Evolutionary conservation across 805 yeast species (phyloP), one percentile per base, ranked within the genome.

Genomic region (Starmerella davenportii): DNA sequence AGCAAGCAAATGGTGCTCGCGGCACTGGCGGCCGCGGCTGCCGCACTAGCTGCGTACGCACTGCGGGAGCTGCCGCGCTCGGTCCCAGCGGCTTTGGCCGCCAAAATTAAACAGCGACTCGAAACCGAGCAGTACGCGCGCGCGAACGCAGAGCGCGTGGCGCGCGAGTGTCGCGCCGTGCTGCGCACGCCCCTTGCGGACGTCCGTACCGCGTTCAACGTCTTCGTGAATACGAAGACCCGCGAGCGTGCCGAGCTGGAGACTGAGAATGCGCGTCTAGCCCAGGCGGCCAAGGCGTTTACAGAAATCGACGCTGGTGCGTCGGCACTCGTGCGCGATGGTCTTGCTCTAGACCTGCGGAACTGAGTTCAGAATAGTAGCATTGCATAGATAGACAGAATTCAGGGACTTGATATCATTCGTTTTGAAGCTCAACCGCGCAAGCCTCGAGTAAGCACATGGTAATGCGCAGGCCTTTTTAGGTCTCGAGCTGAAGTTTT

Each of bases 41-140:
- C 72, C 1, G 62, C 72, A 13, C 65, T 77, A 0, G 59, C 69
- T 0, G 70, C 72, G 30, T 82, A 79, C 50, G 54, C 84, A 41
- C 61, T 82, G 16, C 64, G 66, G 42, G 96, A 90, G 56, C 72
- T 92, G 13, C 95, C 95, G 2, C 71, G 77, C 49, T 93, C 95
- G 0, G 72, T 81, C 49, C 92, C 94, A 16, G 65, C 82, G 47
- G 84, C 84, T 41, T 68, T 82, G 42, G 82, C 90, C 0, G 64
- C 67, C 35, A 81, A 79, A 56, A 69, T 87, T 47, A 70, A 69
- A 45, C 53, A 53, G 5, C 78, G 76, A 50, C 62, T 90, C 25
- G 64, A 64, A 31, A 70, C 68, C 14, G 58, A 74, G 48, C 95
- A 85, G 43, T 90, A 84, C 51, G 74, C 79, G 11, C 90, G 79